Evolutionary conservation across 2,329 filamentous ascomycete genomes (phyloP).

Genomic region (Monosporascus sp.): DNA sequence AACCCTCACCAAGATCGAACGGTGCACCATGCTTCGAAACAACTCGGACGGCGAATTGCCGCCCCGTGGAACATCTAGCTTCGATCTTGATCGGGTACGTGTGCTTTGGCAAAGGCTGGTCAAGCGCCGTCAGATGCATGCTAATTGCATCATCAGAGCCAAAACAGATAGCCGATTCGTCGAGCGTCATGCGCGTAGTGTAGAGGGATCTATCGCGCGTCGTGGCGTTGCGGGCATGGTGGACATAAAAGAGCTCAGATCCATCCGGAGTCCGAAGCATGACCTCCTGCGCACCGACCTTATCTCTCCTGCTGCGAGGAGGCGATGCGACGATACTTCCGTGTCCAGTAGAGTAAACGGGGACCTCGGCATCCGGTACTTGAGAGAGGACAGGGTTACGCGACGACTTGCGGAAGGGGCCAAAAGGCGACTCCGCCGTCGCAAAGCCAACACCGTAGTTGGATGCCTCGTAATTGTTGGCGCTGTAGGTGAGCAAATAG

Average conservation of each 20-base stretch:
- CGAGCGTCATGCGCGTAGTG: constrained; percentile 26
- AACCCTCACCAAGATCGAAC: constrained; percentile 19
- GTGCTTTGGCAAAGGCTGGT: constrained; percentile 25
- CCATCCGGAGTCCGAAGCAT: constrained; percentile 21
- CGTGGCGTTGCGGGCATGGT: constrained; percentile 28
- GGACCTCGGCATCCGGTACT: constrained; percentile 18
- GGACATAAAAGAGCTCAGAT: constrained; percentile 29
- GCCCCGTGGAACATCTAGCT: constrained; percentile 4
- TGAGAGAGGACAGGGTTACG: constrained; percentile 28
- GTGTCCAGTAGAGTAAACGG: constrained; percentile 29
- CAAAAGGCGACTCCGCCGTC: constrained; percentile 25
- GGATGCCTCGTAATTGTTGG: constrained; percentile 12
- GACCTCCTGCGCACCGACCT: constrained; percentile 26
- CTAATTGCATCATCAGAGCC: constrained; percentile 23
- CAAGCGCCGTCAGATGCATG: constrained; percentile 24
- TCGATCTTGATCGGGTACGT: constrained; percentile 25
- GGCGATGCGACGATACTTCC: constrained; percentile 29
- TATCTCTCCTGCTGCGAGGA: constrained; percentile 8
- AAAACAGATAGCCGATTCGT: constrained; percentile 15
- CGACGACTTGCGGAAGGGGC: constrained; percentile 27
- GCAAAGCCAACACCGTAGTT: constrained; percentile 32
- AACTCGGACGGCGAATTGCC: constrained; percentile 13
- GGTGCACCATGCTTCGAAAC: constrained; percentile 12
- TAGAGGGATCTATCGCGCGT: constrained; percentile 22
- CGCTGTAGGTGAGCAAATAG: constrained; percentile 27